Base-by-base conservation (phyloP, 139 green algal species). In the Chlamydomonas incerta region DNA sequence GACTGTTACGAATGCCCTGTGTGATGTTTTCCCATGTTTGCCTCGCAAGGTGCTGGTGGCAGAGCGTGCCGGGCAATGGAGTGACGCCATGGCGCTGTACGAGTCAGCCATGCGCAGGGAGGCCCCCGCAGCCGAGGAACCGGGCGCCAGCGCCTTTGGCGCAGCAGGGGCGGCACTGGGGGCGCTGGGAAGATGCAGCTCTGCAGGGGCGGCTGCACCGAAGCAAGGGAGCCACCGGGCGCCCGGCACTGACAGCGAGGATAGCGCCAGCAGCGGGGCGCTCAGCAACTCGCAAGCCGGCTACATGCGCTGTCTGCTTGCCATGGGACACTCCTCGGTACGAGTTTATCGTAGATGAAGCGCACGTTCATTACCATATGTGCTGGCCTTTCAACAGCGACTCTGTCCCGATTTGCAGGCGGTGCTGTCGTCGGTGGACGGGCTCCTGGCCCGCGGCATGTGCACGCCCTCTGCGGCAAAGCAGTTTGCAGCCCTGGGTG, bases 21-120 rank as follows among this genome's bases (percentile, higher is more conserved):
- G n/a, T n/a, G n/a, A n/a, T n/a, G n/a, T n/a, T n/a, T n/a, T n/a
- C n/a, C n/a, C n/a, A n/a, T 81, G 14, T 47, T 5, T 67, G 21
- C 69, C 37, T n/a, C 6, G 57, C 18, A 85, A 94, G 86, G 92
- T 97, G 35, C 87, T 98, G 52, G 94, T 94, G 0, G 94, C 95
- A 15, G 95, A 99, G 90, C 96, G 98, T 77, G 92, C 93, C 0
- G 97, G 97, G 50, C 87, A 90, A 65, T 99, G 97, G 97, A 86
- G 81, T 26, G 96, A 98, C 67, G 97, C 96, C 1, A 83, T 98
- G 35, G 88, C 94, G 0, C 91, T 98, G 71, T 96, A 98, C 72
- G 96, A 99, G 65, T 47, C 77, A 5, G 63, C 77, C 23, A 26
- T 83, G 67, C 41, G 77, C 23, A 41, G 77, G 31, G 67, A 73